Evolutionary conservation across 2,329 filamentous ascomycete genomes (phyloP).

Genomic region (Apiospora pterosperma): DNA sequence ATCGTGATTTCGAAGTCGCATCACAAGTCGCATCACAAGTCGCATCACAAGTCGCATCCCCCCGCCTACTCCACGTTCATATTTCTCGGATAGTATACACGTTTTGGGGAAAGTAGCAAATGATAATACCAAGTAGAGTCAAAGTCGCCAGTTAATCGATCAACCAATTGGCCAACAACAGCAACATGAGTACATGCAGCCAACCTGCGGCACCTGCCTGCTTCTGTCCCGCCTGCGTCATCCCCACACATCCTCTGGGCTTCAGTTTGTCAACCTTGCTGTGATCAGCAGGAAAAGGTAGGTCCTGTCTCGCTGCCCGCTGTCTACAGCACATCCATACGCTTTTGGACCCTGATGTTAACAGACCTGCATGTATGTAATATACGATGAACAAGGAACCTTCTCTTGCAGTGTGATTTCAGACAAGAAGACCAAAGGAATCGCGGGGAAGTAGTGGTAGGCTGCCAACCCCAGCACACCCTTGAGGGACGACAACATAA

Average conservation of each 20-base stretch:
- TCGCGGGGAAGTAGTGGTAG: background rate
- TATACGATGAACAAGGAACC: constrained; percentile 1
- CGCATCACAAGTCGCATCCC: background rate
- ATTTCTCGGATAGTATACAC: background rate
- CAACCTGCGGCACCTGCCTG: background rate
- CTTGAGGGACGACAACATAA: background rate
- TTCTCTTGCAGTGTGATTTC: background rate
- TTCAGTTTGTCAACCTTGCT: background rate
- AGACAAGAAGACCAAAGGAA: background rate
- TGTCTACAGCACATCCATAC: background rate
- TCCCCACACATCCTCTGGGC: background rate
- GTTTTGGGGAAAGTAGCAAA: background rate
- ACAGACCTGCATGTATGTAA: constrained; percentile 3
- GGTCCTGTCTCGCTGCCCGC: background rate
- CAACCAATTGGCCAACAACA: background rate
- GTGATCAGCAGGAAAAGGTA: background rate
- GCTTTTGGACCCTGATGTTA: constrained; percentile 1
- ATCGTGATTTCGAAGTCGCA: background rate
- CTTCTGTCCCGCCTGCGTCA: background rate
- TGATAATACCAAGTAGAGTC: background rate
- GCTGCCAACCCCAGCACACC: background rate
- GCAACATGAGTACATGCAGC: background rate
- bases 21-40: background rate
- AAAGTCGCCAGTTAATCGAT: background rate
- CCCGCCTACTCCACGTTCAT: background rate